Evolutionary conservation across 1,284 basidiomycete species (phyloP).

Genomic region (Ganoderma meredithae): DNA sequence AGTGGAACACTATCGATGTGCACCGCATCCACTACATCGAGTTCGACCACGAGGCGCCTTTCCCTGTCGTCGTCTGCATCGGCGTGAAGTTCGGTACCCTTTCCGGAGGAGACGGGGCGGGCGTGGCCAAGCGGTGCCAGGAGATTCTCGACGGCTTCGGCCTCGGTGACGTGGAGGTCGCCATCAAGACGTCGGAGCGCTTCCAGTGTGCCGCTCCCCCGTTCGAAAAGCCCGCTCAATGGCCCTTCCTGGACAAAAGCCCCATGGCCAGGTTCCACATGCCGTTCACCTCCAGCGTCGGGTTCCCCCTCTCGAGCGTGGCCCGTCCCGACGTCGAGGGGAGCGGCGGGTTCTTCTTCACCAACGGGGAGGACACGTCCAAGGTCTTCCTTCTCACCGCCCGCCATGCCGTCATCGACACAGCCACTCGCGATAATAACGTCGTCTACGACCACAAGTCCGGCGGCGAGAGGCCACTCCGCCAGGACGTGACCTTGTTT

Average conservation of each 20-base stretch:
- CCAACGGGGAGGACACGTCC: conserved; percentile 30
- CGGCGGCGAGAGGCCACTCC: background rate
- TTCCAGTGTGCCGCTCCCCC: background rate
- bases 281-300: background rate
- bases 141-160: background rate
- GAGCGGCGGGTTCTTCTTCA: conserved; percentile 45
- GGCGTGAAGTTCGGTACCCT: background rate
- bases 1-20: background rate
- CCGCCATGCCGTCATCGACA: conserved; percentile 38
- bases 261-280: background rate
- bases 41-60: background rate
- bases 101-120: background rate
- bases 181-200: background rate
- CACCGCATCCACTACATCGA: background rate
- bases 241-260: background rate
- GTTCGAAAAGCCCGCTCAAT: background rate
- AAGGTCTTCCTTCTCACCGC: conserved; percentile 41
- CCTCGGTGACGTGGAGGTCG: background rate
- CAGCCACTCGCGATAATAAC: conserved; percentile 41
- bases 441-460: background rate
- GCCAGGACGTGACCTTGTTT: background rate
- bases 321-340: conserved; percentile 33
- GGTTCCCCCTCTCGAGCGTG: background rate
- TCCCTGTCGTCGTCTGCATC: background rate
- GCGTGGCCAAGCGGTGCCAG: background rate